phyloP scores from a whole-genome alignment of 2,329 filamentous ascomycete genomes.

The Madurella mycetomatis region DNA sequence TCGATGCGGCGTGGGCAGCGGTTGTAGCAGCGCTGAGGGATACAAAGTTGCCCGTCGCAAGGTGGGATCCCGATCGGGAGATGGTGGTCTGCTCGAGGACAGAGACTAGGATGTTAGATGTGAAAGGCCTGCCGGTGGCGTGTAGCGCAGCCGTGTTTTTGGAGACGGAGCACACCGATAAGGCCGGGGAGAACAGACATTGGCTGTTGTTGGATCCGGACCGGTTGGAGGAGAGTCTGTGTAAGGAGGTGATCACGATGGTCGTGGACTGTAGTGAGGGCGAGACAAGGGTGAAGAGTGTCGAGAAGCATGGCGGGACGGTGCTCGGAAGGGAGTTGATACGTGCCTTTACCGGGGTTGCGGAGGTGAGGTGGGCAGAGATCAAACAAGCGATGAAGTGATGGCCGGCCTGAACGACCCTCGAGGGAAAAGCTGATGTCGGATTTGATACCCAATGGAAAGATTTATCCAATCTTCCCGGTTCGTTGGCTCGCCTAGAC shows the following conservation, averaged over 20 bases:
- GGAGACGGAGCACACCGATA: constrained; percentile 52
- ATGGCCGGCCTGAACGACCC: not conserved
- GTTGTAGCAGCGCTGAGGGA: constrained; percentile 75
- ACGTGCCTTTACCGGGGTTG: constrained; percentile 53
- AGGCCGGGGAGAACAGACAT: constrained; percentile 38
- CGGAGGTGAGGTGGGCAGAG: constrained; percentile 61
- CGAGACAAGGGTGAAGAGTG: constrained; percentile 57
- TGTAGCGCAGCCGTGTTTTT: constrained; percentile 76
- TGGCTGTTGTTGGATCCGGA: constrained; percentile 90
- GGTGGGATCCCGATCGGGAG: constrained; percentile 80
- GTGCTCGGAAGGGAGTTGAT: constrained; percentile 62
- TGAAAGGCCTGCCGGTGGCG: constrained; percentile 68
- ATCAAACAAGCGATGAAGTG: constrained; percentile 40
- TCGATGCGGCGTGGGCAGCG: constrained; percentile 86
- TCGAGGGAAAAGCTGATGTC: not conserved
- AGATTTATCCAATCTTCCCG: not conserved
- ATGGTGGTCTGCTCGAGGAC: constrained; percentile 67
- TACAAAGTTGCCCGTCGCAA: constrained; percentile 71
- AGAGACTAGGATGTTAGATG: constrained; percentile 50
- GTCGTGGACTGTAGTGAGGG: constrained; percentile 63
- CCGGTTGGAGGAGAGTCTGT: constrained; percentile 80
- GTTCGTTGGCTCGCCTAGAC: too few relatives aligned
- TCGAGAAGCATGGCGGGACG: constrained; percentile 82
- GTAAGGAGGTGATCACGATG: constrained; percentile 75
- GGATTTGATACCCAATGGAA: not conserved